A percentile compares a stretch with the other conserved stretches of the same genome.
Evolutionary conservation across 169 alveolate species (phyloP).

Genomic region (Plasmodium fragile): DNA sequence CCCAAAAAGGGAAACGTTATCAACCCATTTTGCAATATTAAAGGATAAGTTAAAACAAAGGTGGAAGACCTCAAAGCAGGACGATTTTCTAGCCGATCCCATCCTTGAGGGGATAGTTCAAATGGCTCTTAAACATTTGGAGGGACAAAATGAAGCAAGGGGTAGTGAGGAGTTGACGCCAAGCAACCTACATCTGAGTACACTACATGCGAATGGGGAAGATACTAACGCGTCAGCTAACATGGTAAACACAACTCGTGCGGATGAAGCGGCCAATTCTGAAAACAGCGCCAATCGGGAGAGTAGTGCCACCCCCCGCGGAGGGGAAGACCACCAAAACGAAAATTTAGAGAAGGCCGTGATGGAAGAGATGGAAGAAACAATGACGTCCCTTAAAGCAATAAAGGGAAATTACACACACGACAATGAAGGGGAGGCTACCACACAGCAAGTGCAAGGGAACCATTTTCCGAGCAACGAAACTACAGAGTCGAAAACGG

Average conservation of each 20-base stretch:
- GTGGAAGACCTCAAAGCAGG: background rate
- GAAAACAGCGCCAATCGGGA: background rate
- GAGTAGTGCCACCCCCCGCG: background rate
- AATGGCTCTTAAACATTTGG: background rate
- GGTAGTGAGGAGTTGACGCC: background rate
- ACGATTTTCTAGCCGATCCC: background rate
- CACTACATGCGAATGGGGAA: background rate
- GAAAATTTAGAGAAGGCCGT: constrained; percentile 4
- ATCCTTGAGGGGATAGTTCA: background rate
- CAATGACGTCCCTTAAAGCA: background rate
- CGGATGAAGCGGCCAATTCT: background rate
- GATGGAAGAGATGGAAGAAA: constrained; percentile 23
- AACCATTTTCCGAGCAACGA: background rate
- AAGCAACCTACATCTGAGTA: background rate
- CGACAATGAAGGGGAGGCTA: background rate
- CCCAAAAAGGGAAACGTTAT: background rate
- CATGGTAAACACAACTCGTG: background rate
- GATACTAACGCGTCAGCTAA: background rate
- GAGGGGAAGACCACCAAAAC: background rate
- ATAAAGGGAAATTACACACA: background rate
- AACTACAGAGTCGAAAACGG: background rate
- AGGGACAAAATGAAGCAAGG: background rate
- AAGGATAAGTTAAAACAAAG: constrained; percentile 15
- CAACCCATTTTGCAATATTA: constrained; percentile 1
- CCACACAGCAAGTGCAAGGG: background rate